phyloP scores from a whole-genome alignment of 2,329 filamentous ascomycete genomes.

The Diplodia mutila region DNA sequence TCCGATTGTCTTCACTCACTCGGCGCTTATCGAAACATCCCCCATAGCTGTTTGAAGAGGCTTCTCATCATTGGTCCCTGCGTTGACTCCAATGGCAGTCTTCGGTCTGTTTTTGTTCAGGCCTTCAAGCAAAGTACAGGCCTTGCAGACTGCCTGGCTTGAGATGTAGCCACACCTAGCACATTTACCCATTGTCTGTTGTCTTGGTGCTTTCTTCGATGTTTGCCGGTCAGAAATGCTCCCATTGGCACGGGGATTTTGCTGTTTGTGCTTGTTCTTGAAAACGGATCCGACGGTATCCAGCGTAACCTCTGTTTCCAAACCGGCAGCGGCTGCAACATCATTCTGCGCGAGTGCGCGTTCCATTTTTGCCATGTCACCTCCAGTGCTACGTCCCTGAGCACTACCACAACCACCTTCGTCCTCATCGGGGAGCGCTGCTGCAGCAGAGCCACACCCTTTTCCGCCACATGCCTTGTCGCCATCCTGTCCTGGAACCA shows the following conservation, averaged over 20 bases:
- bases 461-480: slow-evolving; percentile 39
- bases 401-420: slow-evolving; percentile 75
- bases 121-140: slow-evolving; percentile 85
- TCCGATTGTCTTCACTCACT: background rate
- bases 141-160: slow-evolving; percentile 91
- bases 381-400: slow-evolving; percentile 68
- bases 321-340: slow-evolving; percentile 53
- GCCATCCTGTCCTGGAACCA: slow-evolving; percentile 68
- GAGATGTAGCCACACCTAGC: slow-evolving; percentile 92
- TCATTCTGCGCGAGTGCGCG: slow-evolving; percentile 68
- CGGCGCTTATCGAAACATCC: slow-evolving; percentile 10
- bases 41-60: background rate
- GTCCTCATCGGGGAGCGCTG: slow-evolving; percentile 57
- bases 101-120: slow-evolving; percentile 73
- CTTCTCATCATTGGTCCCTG: background rate
- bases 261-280: slow-evolving; percentile 31
- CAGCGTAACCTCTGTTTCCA: slow-evolving; percentile 30
- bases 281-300: background rate
- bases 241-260: slow-evolving; percentile 28
- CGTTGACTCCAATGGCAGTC: slow-evolving; percentile 38
- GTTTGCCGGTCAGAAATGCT: slow-evolving; percentile 30
- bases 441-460: slow-evolving; percentile 39
- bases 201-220: slow-evolving; percentile 53
- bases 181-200: slow-evolving; percentile 76
- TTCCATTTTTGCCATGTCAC: slow-evolving; percentile 84